Evolutionary conservation across 306 rosid species (phyloP), one percentile per base, ranked within the genome.

Genomic region (Vigna mungo): DNA sequence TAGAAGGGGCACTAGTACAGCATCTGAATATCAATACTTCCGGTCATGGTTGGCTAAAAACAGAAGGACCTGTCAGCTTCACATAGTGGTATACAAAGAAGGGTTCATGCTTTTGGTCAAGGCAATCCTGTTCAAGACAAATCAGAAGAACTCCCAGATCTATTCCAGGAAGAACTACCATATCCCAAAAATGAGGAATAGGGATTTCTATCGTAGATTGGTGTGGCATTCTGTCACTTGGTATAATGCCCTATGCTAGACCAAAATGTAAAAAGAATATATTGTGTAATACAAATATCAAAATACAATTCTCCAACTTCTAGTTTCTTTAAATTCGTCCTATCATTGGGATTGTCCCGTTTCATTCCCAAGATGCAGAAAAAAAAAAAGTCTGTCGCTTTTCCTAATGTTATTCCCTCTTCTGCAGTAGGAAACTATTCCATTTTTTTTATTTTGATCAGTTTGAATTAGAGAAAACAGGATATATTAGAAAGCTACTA

Each of bases 241-340:
- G 12, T 17, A 4, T 21, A n/a, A 7, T n/a, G 59, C 13, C 34
- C 34, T 30, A 30, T 4, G 34, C 34, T 30, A 30, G 34, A 30
- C 4, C 34, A 30, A 30, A 30, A 30, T 30, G 59, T 53, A 53
- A 53, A 53, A 53, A 16, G 23, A 51, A 53, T 11, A 44, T 20
- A 27, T 12, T 34, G 8, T n/a, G 60, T 27, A 75, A 75, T 34
- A 59, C 18, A 12, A 27, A 30, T 0, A 14, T 25, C 60, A 74
- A 48, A 16, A 59, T 32, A 61, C 34, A 32, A 62, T 16, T 47
- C 62, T 18, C 44, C 39, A 62, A 61, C 79, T 52, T n/a, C 18
- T 52, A 17, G 7, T 49, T 52, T 52, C 56, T 51, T 51, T 51
- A 51, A 51, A 16, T 6, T 51, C 23, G 2, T 51, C 55, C 21